phyloP scores from a whole-genome alignment of 495 filamentous ascomycete genomes.

The Neurospora sp. region DNA sequence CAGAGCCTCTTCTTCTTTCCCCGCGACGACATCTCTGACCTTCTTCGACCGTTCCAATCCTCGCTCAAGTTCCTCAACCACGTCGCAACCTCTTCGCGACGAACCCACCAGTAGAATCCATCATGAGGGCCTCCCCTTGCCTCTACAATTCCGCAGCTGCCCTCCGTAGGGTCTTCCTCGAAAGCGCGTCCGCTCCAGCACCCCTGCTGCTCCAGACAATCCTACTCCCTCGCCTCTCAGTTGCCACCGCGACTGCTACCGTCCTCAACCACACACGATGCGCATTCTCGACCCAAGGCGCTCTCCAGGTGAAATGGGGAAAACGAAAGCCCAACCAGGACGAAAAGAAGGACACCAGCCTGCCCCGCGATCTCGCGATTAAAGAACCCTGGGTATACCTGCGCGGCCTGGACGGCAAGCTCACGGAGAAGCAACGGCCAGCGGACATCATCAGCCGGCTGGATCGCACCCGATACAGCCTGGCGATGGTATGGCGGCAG shows the following conservation, averaged over 20 bases:
- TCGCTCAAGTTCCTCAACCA: background rate
- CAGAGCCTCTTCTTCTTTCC: background rate
- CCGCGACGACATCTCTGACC: background rate
- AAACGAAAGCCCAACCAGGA: background rate
- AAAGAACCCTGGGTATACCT: conserved; percentile 23
- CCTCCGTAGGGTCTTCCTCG: conserved; percentile 30
- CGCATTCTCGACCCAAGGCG: background rate
- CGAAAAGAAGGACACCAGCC: background rate
- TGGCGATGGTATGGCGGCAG: conserved; percentile 46
- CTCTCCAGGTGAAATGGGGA: background rate
- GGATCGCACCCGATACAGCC: conserved; percentile 38
- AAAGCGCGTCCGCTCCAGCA: conserved; percentile 4
- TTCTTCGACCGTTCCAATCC: background rate
- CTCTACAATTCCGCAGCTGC: conserved; percentile 29
- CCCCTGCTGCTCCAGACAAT: conserved; percentile 7
- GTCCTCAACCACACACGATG: background rate
- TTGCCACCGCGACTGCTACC: background rate
- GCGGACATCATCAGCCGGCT: conserved; percentile 36
- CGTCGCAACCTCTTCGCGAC: background rate
- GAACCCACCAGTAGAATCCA: background rate
- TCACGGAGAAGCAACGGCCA: conserved; percentile 36
- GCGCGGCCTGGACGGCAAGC: conserved; percentile 38
- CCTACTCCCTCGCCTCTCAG: conserved; percentile 7
- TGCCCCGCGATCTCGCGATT: background rate
- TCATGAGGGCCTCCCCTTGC: conserved; percentile 26